Percentiles rank a stretch among this genome's conserved stretches.
phyloP scores from a whole-genome alignment of 257 asterid genomes.

The Linderniella brevidens region DNA sequence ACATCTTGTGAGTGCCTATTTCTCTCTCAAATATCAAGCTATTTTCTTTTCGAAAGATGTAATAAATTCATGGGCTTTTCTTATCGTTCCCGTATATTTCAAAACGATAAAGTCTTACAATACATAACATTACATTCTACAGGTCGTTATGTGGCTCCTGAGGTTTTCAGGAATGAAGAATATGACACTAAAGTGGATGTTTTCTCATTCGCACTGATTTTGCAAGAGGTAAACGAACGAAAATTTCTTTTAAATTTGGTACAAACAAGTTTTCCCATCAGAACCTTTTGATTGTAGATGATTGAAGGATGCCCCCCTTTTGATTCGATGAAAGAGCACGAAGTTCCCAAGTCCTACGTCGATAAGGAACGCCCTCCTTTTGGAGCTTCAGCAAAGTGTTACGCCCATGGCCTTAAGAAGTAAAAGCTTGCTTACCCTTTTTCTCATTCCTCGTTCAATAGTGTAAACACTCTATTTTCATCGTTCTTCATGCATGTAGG shows the following conservation, averaged over 20 bases:
- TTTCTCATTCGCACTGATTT: conserved; percentile 79
- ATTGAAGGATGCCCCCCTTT: conserved; percentile 84
- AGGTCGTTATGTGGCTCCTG: conserved; percentile 97
- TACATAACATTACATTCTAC: conserved; percentile 4
- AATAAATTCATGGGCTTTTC: background rate
- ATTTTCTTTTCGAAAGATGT: background rate
- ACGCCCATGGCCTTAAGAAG: conserved; percentile 79
- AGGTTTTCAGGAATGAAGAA: conserved; percentile 71
- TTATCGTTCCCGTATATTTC: no score
- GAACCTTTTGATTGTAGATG: conserved; percentile 27
- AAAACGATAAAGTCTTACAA: no score
- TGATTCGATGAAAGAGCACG: conserved; percentile 31
- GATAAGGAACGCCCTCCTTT: conserved; percentile 80
- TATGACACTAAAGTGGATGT: conserved; percentile 95
- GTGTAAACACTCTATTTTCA: no score
- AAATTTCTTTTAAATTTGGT: no score
- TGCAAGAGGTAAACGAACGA: conserved; percentile 31
- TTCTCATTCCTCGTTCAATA: background rate
- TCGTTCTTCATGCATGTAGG: no score
- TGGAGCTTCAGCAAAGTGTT: conserved; percentile 47
- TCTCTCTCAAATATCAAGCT: background rate
- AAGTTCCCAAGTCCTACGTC: conserved; percentile 43
- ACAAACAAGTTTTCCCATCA: no score
- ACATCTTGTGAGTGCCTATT: conserved; percentile 57
- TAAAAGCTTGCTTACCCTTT: conserved; percentile 14